Evolutionary conservation across 2,329 filamentous ascomycete species (phyloP), one percentile per base, ranked within the genome.

Genomic region (Ceratocystis harringtonii): DNA sequence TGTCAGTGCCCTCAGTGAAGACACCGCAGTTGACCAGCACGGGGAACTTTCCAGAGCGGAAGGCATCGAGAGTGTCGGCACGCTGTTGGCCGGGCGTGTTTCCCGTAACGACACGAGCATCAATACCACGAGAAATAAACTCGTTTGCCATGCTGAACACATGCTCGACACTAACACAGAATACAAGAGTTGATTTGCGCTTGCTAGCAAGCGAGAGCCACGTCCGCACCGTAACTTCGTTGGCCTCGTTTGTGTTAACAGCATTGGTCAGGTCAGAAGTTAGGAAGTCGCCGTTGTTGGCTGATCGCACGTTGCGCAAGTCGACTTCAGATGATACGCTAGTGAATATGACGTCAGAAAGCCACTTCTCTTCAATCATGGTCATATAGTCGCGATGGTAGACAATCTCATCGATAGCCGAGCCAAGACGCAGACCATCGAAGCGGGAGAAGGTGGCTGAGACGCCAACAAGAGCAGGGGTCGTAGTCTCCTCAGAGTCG

Each of bases 1-100:
- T 96, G 72, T 99, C 94, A 0, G 94, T 99, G 1, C 94, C 94
- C 76, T 99, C 94, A 0, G 92, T 97, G 72, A 96, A 97, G 50
- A 99, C 89, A 7, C 92, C 92, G 72, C 94, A 97, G 73, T 99
- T 99, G 63, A 99, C 77, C 15, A 99, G 80, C 0, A 99, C 90
- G 0, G 90, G 90, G 68, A 89, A 97, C 22, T 45, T 25, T 6
- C 85, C 82, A 1, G 78, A 80, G 69, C 82, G 88, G 75, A 99
- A 99, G 1, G 83, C 83, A 41, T 89, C 85, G 1, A 99, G 79
- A 0, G 84, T 83, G 62, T 87, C 80, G 62, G 83, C 81, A 57
- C 94, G 83, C 63, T 86, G 79, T n/a, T 82, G 74, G 67, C 83
- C 84, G 7, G 82, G 80, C 0, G 94, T 97, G 30, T 89, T 84